These are phyloP conservation scores for Colletotrichum sp. DNA, from an alignment of 2,329 filamentous ascomycete genomes.

Conservation along the genomic window DNA sequence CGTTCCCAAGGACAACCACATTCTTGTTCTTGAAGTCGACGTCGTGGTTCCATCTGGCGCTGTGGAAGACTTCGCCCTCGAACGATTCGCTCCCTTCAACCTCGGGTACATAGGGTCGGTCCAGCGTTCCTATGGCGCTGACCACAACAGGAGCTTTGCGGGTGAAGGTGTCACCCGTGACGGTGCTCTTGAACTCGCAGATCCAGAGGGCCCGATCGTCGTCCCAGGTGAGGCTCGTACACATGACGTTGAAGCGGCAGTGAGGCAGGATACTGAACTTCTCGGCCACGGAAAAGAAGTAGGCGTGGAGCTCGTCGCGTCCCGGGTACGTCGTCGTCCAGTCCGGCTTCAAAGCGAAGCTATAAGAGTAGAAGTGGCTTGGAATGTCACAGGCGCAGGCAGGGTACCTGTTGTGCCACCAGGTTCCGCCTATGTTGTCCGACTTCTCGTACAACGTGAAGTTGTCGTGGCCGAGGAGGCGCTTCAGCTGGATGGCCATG, in stretches of 20 bases:
- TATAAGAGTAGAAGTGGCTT: conserved; percentile 32
- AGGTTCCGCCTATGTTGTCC: conserved; percentile 26
- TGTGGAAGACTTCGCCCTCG: neutral
- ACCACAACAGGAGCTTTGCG: neutral
- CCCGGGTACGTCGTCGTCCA: conserved; percentile 29
- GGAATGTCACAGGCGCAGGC: conserved; percentile 3
- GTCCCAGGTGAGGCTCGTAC: neutral
- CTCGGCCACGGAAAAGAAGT: conserved; percentile 24
- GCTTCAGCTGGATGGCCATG: neutral
- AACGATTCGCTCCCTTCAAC: neutral
- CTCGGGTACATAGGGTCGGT: neutral
- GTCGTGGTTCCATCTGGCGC: neutral
- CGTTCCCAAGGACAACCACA: conserved; percentile 43
- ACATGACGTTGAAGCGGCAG: conserved; percentile 23
- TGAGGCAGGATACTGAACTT: conserved; percentile 25
- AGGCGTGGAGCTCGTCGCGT: conserved; percentile 30
- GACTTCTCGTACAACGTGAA: conserved; percentile 27
- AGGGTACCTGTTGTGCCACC: conserved; percentile 23
- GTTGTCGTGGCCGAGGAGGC: conserved; percentile 11
- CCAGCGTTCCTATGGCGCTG: neutral
- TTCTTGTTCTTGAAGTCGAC: conserved; percentile 28
- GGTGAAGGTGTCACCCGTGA: neutral
- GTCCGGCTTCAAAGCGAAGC: conserved; percentile 29
- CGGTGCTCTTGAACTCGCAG: neutral
- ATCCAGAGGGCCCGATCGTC: neutral